A percentile compares a stretch with the other conserved stretches of the same genome.
phyloP scores from a whole-genome alignment of 176 grass and related monocot genomes.

The Oryza nivara region DNA sequence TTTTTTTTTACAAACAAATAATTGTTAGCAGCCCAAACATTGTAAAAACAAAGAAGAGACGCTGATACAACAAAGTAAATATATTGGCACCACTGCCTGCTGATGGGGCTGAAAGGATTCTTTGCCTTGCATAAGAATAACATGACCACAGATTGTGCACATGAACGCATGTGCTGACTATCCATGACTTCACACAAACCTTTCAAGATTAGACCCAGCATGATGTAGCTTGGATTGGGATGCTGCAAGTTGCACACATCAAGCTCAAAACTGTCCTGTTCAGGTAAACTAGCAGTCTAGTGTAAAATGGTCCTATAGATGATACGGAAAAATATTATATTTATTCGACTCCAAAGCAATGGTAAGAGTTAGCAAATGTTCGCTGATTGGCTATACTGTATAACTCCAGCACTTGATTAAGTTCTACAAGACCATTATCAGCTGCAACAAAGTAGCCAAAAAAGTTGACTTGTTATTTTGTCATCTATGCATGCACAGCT shows the following conservation, averaged over 20 bases:
- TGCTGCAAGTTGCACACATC: background rate
- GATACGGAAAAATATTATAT: background rate
- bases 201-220: slow-evolving; percentile 6
- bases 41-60: background rate
- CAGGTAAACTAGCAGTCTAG: background rate
- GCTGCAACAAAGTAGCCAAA: background rate
- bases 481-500: background rate
- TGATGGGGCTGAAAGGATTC: background rate
- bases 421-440: background rate
- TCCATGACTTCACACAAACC: background rate
- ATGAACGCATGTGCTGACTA: slow-evolving; percentile 9
- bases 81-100: background rate
- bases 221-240: background rate
- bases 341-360: background rate
- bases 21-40: slow-evolving; percentile 11
- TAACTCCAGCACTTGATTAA: background rate
- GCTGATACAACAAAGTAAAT: background rate
- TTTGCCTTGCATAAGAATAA: slow-evolving; percentile 3
- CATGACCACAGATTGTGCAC: slow-evolving; percentile 2
- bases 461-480: background rate
- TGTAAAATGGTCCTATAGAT: background rate
- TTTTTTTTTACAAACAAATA: background rate
- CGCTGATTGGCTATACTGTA: slow-evolving; percentile 7
- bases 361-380: background rate
- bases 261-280: background rate